Base-by-base conservation (phyloP, 768 basidiomycete species). In the Hirschioporus abietinus region DNA sequence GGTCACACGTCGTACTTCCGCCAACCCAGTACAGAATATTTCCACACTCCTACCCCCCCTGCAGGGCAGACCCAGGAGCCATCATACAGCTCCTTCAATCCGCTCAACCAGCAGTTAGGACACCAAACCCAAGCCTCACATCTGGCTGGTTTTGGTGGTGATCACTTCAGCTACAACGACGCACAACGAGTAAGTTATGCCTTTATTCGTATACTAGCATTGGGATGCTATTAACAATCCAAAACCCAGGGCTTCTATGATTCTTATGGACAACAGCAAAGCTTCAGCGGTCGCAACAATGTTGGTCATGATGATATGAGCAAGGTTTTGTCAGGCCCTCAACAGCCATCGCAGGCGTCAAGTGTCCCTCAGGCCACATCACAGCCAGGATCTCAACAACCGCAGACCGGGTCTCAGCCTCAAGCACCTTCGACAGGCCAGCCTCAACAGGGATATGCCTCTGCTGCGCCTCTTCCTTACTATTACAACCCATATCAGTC, bases 21-120 rank as follows among this genome's bases (percentile, higher is more conserved):
- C 64, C 89, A 90, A 72, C 81, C 82, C 12, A 74, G 82, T 1
- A 71, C 77, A 25, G 88, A 88, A 5, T 92, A 91, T 76, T 91
- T 90, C 82, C 89, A 93, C 72, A 82, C 88, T 0, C 85, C 89
- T 8, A 93, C 92, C 1, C 92, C 91, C 24, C 90, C 91, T 66
- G 86, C 85, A 20, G 77, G 78, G 27, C 88, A 88, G 71, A 78
- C 79, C 20, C 90, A 91, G 68, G 82, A 85, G 52, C 86, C 1
- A 91, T 92, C 71, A 87, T 88, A n/a, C 88, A 88, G 75, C 81
- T 74, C 26, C 72, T 71, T 86, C 23, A 75, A 72, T 35, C 68
- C 67, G 23, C 67, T 68, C 42, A 64, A 63, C 7, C 86, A 88
- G 69, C 83, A 81, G 63, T 84, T 86, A 64, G 88, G 88, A 65